Evolutionary conservation across 2,329 filamentous ascomycete species (phyloP), one percentile per base, ranked within the genome.

Genomic region (Rhinocladiella similis): DNA sequence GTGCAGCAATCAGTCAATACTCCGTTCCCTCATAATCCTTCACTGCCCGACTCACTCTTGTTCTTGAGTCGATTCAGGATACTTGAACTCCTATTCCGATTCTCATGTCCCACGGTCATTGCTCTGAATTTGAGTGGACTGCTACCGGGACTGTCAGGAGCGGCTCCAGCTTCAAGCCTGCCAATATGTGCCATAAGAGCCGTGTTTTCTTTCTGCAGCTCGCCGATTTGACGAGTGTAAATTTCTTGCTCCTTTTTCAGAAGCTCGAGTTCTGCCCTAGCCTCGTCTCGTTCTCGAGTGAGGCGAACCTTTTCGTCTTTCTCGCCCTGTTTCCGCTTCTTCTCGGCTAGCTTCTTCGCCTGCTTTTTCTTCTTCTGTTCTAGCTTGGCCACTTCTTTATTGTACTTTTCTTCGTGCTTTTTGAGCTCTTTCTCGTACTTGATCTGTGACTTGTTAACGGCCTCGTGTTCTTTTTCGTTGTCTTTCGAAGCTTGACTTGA

Each of bases 201-300:
- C 13, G 79, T 82, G 67, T 85, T 85, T 72, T 85, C 81, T 42
- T 70, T 73, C 70, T 86, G 82, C 68, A 86, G 64, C 36, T 79
- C 78, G 27, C 76, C 77, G 57, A 85, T 74, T 67, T 83, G 76
- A 65, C 56, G 56, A 3, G 45, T 57, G 14, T 57, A 55, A 43
- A 58, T 56, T 18, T 78, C 75, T 10, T 77, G 72, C 63, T 80
- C 82, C 46, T 76, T 72, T 57, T 77, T 76, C 25, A 80, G 65
- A 13, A 73, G 68, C 1, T 72, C 69, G 7, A 83, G 66, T 54
- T 79, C 77, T 36, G 75, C 73, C 59, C 76, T 76, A 54, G 83
- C 73, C 20, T 68, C 69, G 54, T 79, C 76, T 51, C 76, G 73
- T 61, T 76, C 73, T 12, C 72, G 67, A 41, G 70, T 73, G 14